Evolutionary conservation across 805 yeast species (phyloP).

Genomic region (Torulaspora maleeae): DNA sequence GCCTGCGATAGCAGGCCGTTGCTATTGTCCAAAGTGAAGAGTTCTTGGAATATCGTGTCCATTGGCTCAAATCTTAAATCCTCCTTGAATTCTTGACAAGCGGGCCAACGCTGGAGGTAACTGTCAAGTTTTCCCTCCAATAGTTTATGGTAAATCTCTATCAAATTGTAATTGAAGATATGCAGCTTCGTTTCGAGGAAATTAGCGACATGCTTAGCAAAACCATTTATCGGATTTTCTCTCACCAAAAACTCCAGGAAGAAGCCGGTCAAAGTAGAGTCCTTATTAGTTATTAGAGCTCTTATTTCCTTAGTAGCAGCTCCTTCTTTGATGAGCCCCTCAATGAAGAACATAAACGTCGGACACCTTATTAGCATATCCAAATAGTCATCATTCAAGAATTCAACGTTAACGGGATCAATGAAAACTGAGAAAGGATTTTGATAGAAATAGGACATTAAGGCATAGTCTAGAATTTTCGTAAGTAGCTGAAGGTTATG

Average conservation of each 20-base stretch:
- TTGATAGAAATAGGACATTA: conserved; percentile 35
- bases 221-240: conserved; percentile 35
- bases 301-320: conserved; percentile 29
- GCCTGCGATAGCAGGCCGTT: conserved; percentile 32
- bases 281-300: conserved; percentile 23
- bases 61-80: conserved; percentile 29
- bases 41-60: conserved; percentile 34
- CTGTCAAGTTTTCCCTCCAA: conserved; percentile 22
- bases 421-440: conserved; percentile 36
- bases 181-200: conserved; percentile 25
- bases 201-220: conserved; percentile 27
- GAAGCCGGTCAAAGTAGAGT: conserved; percentile 28
- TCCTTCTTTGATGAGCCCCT: conserved; percentile 26
- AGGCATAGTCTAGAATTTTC: conserved; percentile 33
- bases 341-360: conserved; percentile 35
- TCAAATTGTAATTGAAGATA: conserved; percentile 29
- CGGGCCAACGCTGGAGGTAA: conserved; percentile 29
- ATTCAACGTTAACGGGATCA: conserved; percentile 33
- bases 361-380: conserved; percentile 30
- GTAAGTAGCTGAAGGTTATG: conserved; percentile 32
- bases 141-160: conserved; percentile 32
- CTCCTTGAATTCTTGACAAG: conserved; percentile 18
- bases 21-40: conserved; percentile 33
- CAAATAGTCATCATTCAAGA: conserved; percentile 28
- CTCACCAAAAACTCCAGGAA: conserved; percentile 34